These are phyloP conservation scores for Kwoniella bestiolae DNA, from an alignment of 768 basidiomycete genomes.

Conservation along the genomic window DNA sequence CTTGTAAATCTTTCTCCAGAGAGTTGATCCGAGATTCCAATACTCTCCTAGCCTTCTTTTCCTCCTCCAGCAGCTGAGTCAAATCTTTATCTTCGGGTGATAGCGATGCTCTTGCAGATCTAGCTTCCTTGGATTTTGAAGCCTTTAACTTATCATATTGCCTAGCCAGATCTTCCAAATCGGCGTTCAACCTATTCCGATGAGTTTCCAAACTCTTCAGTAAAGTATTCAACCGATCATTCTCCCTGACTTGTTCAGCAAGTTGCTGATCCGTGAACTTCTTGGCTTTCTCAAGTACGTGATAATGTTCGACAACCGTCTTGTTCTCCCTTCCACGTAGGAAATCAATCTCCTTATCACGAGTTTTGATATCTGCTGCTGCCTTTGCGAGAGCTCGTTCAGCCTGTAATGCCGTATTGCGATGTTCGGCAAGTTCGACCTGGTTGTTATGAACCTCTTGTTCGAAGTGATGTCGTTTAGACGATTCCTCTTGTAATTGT, in stretches of 20 bases:
- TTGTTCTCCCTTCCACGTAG: constrained; percentile 82
- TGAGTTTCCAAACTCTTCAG: constrained; percentile 87
- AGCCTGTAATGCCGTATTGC: constrained; percentile 72
- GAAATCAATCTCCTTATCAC: constrained; percentile 85
- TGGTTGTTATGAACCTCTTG: constrained; percentile 63
- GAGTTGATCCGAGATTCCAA: constrained; percentile 58
- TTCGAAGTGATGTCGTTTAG: constrained; percentile 77
- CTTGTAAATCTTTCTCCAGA: constrained; percentile 61
- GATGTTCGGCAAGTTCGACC: constrained; percentile 68
- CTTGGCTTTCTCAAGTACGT: constrained; percentile 95
- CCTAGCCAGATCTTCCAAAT: constrained; percentile 78
- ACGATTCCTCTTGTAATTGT: constrained; percentile 73
- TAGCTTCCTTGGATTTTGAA: constrained; percentile 38
- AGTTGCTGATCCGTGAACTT: constrained; percentile 90
- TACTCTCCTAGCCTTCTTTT: constrained; percentile 68
- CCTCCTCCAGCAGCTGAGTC: constrained; percentile 68
- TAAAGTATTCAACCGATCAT: constrained; percentile 72
- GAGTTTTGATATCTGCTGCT: constrained; percentile 74
- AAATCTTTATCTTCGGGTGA: constrained; percentile 68
- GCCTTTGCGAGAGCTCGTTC: constrained; percentile 79
- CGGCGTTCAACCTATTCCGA: constrained; percentile 71
- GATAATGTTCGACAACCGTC: constrained; percentile 97
- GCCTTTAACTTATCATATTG: constrained; percentile 65
- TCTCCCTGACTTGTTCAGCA: constrained; percentile 74
- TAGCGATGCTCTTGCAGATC: constrained; percentile 32